Percentiles rank a stretch among this genome's conserved stretches.
phyloP scores from a whole-genome alignment of 2,329 filamentous ascomycete species.

The Fusarium chlamydosporum region DNA sequence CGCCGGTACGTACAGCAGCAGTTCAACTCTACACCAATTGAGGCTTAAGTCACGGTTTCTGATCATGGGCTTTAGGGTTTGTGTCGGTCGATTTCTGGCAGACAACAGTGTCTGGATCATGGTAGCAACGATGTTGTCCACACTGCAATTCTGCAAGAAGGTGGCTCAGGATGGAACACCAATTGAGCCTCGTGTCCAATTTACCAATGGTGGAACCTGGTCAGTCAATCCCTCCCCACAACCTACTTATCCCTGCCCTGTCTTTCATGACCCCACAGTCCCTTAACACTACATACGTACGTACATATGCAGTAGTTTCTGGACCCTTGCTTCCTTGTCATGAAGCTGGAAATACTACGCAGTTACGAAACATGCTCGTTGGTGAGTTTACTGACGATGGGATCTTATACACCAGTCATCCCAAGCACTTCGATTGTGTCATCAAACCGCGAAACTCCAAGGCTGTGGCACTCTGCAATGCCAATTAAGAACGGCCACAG shows the following conservation, averaged over 20 bases:
- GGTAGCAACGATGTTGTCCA: conserved; percentile 54
- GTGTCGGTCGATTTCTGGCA: conserved; percentile 54
- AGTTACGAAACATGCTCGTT: neutral
- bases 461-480: conserved; percentile 33
- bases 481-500: conserved; percentile 2
- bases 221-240: conserved; percentile 37
- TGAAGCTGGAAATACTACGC: neutral
- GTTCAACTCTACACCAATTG: neutral
- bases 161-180: conserved; percentile 45
- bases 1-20: conserved; percentile 45
- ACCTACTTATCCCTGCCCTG: neutral
- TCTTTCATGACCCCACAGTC: conserved; percentile 1
- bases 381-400: conserved; percentile 2
- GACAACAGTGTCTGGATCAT: conserved; percentile 57
- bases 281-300: neutral
- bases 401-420: conserved; percentile 46
- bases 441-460: conserved; percentile 42
- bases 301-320: too few species aligned
- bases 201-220: conserved; percentile 55
- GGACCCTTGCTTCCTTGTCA: neutral
- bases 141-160: conserved; percentile 51
- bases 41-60: neutral
- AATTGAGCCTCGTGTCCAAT: conserved; percentile 49
- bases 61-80: conserved; percentile 43
- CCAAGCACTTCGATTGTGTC: conserved; percentile 53